Conservation (phyloP, 768 basidiomycete genomes). For the Pleurotus sapidus region DNA sequence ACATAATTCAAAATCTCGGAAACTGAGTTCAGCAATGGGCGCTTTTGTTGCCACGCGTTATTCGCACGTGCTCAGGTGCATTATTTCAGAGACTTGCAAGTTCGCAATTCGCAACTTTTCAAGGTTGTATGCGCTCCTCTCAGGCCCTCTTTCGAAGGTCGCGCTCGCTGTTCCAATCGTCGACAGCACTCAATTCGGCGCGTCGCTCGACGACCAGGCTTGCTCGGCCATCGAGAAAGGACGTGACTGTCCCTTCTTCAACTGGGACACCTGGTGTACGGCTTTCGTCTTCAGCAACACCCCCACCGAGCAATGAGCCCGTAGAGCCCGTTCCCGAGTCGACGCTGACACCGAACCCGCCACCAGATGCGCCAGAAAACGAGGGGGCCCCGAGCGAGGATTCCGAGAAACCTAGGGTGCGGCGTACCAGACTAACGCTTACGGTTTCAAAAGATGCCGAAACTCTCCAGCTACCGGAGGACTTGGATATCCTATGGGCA, state of each 20-base stretch:
- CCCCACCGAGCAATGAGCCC: slow-evolving; percentile 10
- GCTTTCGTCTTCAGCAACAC: slow-evolving; percentile 16
- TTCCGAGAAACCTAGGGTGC: slow-evolving; percentile 41
- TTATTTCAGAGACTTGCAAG: not conserved
- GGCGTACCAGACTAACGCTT: slow-evolving; percentile 30
- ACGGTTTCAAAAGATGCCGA: slow-evolving; percentile 35
- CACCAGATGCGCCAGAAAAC: slow-evolving; percentile 11
- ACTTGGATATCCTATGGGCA: slow-evolving; percentile 64
- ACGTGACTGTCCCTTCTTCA: not conserved
- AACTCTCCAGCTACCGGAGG: slow-evolving; percentile 49
- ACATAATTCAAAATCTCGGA: too few relatives aligned
- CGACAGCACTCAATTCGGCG: not conserved
- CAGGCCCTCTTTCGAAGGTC: slow-evolving; percentile 35
- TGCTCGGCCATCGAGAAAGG: slow-evolving; percentile 12
- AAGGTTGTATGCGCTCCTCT: slow-evolving; percentile 31
- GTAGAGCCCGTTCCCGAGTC: slow-evolving; percentile 6
- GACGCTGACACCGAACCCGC: slow-evolving; percentile 8
- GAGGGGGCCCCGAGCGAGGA: slow-evolving; percentile 29
- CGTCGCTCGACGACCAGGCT: slow-evolving; percentile 6
- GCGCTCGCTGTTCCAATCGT: slow-evolving; percentile 31
- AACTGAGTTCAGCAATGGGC: not conserved
- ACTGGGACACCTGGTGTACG: slow-evolving; percentile 8
- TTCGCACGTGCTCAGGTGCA: not conserved
- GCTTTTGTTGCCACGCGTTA: not conserved
- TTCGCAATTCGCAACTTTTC: not conserved